Evolutionary conservation across 192 early-diverging fungal genomes (phyloP).

Genomic region (Coemansia sp.): DNA sequence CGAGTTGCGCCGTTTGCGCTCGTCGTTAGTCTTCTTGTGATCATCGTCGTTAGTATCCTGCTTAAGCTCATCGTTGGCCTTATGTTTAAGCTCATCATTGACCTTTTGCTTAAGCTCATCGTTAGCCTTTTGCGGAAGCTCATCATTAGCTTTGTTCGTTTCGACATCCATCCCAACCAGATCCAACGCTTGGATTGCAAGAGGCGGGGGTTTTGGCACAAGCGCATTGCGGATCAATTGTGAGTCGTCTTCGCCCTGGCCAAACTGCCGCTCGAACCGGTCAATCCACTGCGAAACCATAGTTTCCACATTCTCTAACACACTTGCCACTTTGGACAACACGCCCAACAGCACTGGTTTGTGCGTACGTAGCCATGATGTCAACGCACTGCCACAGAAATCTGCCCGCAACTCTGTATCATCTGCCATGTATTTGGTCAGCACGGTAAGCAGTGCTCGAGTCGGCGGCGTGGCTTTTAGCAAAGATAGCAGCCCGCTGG

Average conservation of each 20-base stretch:
- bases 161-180: too few species aligned
- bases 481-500: slow-evolving; percentile 52
- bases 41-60: not conserved
- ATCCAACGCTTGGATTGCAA: not conserved
- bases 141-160: not conserved
- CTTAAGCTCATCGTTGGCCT: not conserved
- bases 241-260: not conserved
- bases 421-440: slow-evolving; percentile 16
- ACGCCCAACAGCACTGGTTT: slow-evolving; percentile 6
- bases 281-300: slow-evolving; percentile 11
- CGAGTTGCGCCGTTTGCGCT: not conserved
- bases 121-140: too few species aligned
- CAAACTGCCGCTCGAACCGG: slow-evolving; percentile 9
- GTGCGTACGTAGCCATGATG: slow-evolving; percentile 38
- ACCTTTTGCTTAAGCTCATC: too few species aligned
- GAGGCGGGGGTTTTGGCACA: not conserved
- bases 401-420: slow-evolving; percentile 18
- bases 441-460: not conserved
- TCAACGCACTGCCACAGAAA: slow-evolving; percentile 33
- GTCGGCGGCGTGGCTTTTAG: slow-evolving; percentile 43
- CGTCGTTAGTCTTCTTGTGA: not conserved
- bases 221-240: not conserved
- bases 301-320: not conserved
- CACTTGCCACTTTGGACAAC: not conserved
- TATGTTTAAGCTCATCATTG: not conserved